phyloP scores from a whole-genome alignment of 306 rosid species.

The Morella rubra region DNA sequence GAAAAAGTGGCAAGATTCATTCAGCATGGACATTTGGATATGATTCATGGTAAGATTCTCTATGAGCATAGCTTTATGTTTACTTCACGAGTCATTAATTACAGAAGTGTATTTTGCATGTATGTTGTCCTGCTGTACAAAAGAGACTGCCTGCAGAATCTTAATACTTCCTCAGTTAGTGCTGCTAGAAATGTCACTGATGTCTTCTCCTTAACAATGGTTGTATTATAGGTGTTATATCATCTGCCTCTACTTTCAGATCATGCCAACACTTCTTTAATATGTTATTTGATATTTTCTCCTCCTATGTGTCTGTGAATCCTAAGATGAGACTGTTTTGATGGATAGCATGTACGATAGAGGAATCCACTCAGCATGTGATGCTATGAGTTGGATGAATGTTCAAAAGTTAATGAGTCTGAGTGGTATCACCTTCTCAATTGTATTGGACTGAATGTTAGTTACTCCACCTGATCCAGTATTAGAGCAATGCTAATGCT shows the following conservation, averaged over 20 bases:
- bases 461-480: neutral
- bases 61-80: slow-evolving; percentile 14
- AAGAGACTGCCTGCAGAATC: neutral
- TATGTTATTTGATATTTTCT: neutral
- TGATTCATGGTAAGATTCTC: slow-evolving; percentile 54
- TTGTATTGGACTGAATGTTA: neutral
- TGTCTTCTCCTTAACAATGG: neutral
- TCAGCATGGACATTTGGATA: slow-evolving; percentile 75
- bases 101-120: neutral
- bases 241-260: neutral
- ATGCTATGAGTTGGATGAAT: neutral
- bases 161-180: neutral
- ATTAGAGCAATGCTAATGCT: neutral
- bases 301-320: neutral
- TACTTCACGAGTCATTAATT: neutral
- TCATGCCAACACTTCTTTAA: neutral
- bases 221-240: neutral
- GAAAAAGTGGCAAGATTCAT: slow-evolving; percentile 75
- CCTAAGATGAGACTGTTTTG: neutral
- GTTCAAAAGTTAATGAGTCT: neutral
- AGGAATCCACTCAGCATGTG: neutral
- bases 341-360: neutral
- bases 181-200: neutral
- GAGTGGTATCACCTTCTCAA: neutral
- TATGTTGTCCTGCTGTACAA: neutral